Evolutionary conservation across 495 filamentous ascomycete species (phyloP), one percentile per base, ranked within the genome.

Genomic region (Filosporella fistucella): DNA sequence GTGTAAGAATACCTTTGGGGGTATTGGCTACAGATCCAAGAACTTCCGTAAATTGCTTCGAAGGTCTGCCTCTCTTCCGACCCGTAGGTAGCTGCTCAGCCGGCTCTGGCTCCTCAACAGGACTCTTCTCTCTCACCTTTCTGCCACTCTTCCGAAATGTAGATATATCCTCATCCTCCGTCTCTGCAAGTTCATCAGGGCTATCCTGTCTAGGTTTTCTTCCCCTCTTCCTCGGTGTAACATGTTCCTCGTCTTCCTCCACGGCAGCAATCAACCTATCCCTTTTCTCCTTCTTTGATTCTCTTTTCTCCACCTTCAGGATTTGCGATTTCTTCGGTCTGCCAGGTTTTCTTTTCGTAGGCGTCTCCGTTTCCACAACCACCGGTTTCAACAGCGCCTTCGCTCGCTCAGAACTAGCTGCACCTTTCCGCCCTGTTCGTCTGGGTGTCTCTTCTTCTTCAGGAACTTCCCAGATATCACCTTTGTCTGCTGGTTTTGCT

Each of bases 1-100:
- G 57, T 6, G 57, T 56, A 18, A 56, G 45, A 30, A 54, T 55
- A 16, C 53, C 43, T 51, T 56, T 60, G 11, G 41, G 49, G 16
- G 28, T 26, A 25, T 48, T n/a, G 17, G n/a, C 13, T 50, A 21
- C 11, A 24, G 26, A 34, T 13, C 26, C 23, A 8, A 20, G 14
- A 23, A 30, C 33, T 17, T 16, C 23, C 1, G 16, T 20, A 6
- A 24, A 24, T 18, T 42, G 24, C 23, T 20, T 49, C 41, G 25
- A 24, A 17, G 41, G 47, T 24, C 56, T 26, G 22, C 44, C 52
- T 34, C 33, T 34, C 47, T 42, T 44, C 10, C 29, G 29, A 7
- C 13, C 29, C 3, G 23, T 28, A n/a, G 12, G 23, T 18, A 21
- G 18, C 30, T 11, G 33, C 26, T 22, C 13, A 18, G 3, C 1